Percentiles rank a stretch among this genome's conserved stretches.
Evolutionary conservation across 2,329 filamentous ascomycete species (phyloP).

Genomic region (Beauveria medogensis): DNA sequence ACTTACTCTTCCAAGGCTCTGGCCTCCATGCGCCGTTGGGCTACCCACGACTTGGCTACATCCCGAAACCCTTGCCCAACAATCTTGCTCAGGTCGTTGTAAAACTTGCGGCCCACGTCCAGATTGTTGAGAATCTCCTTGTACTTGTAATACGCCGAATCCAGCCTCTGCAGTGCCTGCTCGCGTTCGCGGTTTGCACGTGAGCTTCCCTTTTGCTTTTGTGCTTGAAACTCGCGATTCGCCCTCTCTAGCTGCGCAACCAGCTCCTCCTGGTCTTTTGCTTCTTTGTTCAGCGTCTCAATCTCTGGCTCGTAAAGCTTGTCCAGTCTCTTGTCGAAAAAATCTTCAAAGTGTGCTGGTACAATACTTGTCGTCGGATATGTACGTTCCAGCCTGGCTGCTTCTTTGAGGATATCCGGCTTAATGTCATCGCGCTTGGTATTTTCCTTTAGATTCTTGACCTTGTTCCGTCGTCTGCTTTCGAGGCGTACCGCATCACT

Average conservation of each 20-base stretch:
- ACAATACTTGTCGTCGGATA: slow-evolving; percentile 79
- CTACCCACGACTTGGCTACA: slow-evolving; percentile 66
- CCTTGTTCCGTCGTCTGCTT: slow-evolving; percentile 67
- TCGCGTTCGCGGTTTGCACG: slow-evolving; percentile 64
- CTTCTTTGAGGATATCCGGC: slow-evolving; percentile 72
- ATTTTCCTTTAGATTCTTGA: slow-evolving; percentile 71
- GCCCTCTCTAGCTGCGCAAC: slow-evolving; percentile 62
- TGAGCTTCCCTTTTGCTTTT: slow-evolving; percentile 57
- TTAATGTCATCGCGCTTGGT: slow-evolving; percentile 84
- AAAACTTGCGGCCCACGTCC: slow-evolving; percentile 88
- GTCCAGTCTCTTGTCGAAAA: slow-evolving; percentile 77
- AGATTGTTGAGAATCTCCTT: slow-evolving; percentile 91
- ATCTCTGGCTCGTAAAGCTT: slow-evolving; percentile 70
- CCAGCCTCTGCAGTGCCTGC: slow-evolving; percentile 75
- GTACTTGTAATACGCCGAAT: slow-evolving; percentile 91
- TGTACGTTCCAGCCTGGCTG: slow-evolving; percentile 74
- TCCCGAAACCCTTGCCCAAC: slow-evolving; percentile 74
- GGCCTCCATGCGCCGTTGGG: slow-evolving; percentile 73
- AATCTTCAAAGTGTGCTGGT: slow-evolving; percentile 81
- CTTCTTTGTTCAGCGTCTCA: slow-evolving; percentile 62
- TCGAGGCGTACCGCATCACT: slow-evolving; percentile 83
- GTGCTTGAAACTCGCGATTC: slow-evolving; percentile 70
- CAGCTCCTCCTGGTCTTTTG: slow-evolving; percentile 66
- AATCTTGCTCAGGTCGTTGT: slow-evolving; percentile 88
- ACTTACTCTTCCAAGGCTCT: slow-evolving; percentile 66